Conservation (phyloP, 2,329 filamentous ascomycete species). For the Aspergillus fijiensis region DNA sequence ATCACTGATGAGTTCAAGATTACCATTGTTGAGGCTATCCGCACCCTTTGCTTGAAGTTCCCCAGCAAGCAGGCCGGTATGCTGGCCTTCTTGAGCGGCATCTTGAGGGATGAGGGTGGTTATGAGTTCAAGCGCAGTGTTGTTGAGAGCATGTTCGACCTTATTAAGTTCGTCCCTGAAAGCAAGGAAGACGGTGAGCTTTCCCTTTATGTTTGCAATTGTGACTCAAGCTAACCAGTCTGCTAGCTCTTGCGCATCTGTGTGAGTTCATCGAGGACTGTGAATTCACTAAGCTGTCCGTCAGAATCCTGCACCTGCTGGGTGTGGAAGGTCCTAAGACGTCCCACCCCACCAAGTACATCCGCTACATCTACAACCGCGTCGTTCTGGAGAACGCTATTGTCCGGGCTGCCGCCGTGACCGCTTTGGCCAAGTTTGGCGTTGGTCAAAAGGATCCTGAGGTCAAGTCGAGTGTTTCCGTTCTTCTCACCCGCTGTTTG, state of each 20-base stretch:
- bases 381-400: conserved; percentile 97
- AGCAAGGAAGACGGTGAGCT: conserved; percentile 62
- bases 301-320: conserved; percentile 89
- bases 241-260: conserved; percentile 77
- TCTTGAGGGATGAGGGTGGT: conserved; percentile 91
- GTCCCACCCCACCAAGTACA: conserved; percentile 94
- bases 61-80: conserved; percentile 97
- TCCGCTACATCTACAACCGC: conserved; percentile 98
- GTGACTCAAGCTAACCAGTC: conserved; percentile 19
- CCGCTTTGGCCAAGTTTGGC: conserved; percentile 93
- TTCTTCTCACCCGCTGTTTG: conserved; percentile 86
- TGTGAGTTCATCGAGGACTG: conserved; percentile 99
- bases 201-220: neutral
- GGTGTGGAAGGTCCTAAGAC: conserved; percentile 95
- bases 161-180: conserved; percentile 98
- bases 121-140: conserved; percentile 98
- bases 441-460: conserved; percentile 95
- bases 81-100: conserved; percentile 96
- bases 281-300: conserved; percentile 96
- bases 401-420: conserved; percentile 91
- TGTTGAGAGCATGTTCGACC: conserved; percentile 98
- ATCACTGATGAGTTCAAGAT: conserved; percentile 99
- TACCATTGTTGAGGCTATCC: conserved; percentile 98
- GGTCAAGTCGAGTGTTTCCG: conserved; percentile 91
- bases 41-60: conserved; percentile 95